Percentiles rank a stretch among this genome's conserved stretches.
phyloP scores from a whole-genome alignment of 2,329 filamentous ascomycete genomes.

The Diaporthe sp. region DNA sequence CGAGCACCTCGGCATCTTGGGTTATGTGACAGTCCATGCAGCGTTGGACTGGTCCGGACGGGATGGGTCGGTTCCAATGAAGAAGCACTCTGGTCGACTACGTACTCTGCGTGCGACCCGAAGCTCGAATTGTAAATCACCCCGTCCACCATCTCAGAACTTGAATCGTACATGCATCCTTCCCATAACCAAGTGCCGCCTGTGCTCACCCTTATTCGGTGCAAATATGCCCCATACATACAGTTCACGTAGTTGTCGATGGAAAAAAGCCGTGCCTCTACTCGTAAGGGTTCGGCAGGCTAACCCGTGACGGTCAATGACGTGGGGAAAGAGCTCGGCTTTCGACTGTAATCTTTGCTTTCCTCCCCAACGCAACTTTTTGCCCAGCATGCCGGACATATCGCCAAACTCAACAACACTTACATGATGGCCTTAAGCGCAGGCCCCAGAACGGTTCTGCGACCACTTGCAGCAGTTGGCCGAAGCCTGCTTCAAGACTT shows the following conservation, averaged over 20 bases:
- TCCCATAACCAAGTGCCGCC: neutral
- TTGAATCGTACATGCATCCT: neutral
- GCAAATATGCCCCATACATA: neutral
- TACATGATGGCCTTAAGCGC: constrained; percentile 36
- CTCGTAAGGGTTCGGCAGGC: constrained; percentile 1
- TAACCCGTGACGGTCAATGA: constrained; percentile 39
- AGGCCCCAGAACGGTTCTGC: constrained; percentile 27
- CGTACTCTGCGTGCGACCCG: neutral
- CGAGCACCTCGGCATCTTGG: neutral
- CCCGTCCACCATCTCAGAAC: neutral
- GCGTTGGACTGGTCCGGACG: neutral
- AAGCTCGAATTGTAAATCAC: neutral
- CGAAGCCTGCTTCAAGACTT: constrained; percentile 12
- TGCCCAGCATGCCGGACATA: constrained; percentile 31
- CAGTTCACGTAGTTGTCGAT: neutral
- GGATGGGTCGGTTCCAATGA: neutral
- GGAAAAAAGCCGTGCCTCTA: neutral
- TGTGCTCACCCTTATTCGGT: neutral
- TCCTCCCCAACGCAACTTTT: constrained; percentile 30
- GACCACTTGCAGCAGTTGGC: neutral
- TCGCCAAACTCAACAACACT: neutral
- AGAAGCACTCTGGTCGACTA: neutral
- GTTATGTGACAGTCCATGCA: constrained; percentile 26
- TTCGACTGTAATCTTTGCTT: constrained; percentile 1
- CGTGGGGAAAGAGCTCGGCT: constrained; percentile 35